Evolutionary conservation across 1,284 basidiomycete genomes (phyloP).

Genomic region (Pseudozyma tsukubaensis): DNA sequence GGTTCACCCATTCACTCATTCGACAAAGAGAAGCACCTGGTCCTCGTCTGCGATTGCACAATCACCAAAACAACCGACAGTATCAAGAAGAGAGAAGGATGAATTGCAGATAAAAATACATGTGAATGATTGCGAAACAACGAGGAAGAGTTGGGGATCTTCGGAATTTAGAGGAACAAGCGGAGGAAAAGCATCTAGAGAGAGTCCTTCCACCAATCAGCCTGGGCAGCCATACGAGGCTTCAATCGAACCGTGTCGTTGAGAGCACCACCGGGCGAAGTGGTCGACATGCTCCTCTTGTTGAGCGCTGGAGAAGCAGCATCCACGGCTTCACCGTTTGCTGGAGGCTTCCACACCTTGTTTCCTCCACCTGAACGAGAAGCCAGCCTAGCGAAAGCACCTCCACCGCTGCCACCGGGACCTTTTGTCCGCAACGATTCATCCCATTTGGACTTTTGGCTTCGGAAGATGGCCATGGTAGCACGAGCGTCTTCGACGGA

Average conservation of each 20-base stretch:
- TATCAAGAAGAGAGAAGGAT: background rate
- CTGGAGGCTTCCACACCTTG: constrained; percentile 40
- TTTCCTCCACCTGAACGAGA: constrained; percentile 20
- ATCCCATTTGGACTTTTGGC: constrained; percentile 90
- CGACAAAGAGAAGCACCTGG: background rate
- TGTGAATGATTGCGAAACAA: constrained; percentile 9
- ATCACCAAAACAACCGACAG: too few relatives aligned
- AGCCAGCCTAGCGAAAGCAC: background rate
- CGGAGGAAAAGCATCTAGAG: constrained; percentile 21
- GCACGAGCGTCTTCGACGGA: constrained; percentile 84
- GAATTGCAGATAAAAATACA: constrained; percentile 25
- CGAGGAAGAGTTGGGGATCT: too few relatives aligned
- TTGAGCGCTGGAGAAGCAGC: constrained; percentile 36
- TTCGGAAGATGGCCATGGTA: constrained; percentile 91
- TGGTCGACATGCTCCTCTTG: constrained; percentile 22
- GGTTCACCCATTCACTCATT: background rate
- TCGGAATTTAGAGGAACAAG: background rate
- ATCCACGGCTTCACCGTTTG: constrained; percentile 21
- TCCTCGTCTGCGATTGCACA: too few relatives aligned
- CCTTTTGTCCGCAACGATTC: constrained; percentile 33
- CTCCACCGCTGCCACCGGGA: background rate
- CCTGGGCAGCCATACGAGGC: constrained; percentile 35
- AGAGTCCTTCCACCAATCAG: constrained; percentile 52
- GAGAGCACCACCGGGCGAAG: constrained; percentile 5
- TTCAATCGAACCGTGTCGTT: constrained; percentile 32